phyloP scores from a whole-genome alignment of 2,329 filamentous ascomycete genomes.

The Pseudocercospora fuligena region DNA sequence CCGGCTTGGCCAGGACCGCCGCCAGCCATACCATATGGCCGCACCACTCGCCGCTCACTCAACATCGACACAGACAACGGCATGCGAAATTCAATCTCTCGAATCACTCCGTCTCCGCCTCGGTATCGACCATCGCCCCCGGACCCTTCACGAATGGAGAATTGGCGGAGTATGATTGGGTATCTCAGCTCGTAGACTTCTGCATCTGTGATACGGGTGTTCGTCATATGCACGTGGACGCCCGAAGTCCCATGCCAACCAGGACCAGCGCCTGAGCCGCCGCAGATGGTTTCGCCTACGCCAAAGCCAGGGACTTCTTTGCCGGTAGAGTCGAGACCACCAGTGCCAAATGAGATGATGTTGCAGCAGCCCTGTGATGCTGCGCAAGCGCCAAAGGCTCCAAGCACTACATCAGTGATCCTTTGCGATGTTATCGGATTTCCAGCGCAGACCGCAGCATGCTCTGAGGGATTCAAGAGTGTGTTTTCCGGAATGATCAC shows the following conservation, averaged over 20 bases:
- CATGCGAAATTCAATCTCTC: conserved; percentile 40
- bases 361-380: conserved; percentile 41
- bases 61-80: conserved; percentile 39
- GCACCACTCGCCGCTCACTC: conserved; percentile 39
- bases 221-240: conserved; percentile 46
- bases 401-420: conserved; percentile 41
- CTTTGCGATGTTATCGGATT: conserved; percentile 41
- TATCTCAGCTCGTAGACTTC: conserved; percentile 45
- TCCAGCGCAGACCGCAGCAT: conserved; percentile 39
- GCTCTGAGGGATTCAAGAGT: conserved; percentile 37
- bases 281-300: conserved; percentile 45
- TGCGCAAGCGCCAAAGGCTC: conserved; percentile 40
- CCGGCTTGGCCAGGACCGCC: conserved; percentile 41
- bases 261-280: conserved; percentile 42
- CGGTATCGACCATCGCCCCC: conserved; percentile 38
- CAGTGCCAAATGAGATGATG: conserved; percentile 40
- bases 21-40: conserved; percentile 42
- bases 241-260: conserved; percentile 41
- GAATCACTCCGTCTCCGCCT: conserved; percentile 41
- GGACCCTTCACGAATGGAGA: conserved; percentile 38
- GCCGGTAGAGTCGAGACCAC: conserved; percentile 31
- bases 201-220: conserved; percentile 45
- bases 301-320: conserved; percentile 38
- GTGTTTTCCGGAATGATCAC: conserved; percentile 37
- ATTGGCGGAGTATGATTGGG: conserved; percentile 42